Evolutionary conservation across 768 basidiomycete species (phyloP).

Genomic region (Boletus rubroflammeus): DNA sequence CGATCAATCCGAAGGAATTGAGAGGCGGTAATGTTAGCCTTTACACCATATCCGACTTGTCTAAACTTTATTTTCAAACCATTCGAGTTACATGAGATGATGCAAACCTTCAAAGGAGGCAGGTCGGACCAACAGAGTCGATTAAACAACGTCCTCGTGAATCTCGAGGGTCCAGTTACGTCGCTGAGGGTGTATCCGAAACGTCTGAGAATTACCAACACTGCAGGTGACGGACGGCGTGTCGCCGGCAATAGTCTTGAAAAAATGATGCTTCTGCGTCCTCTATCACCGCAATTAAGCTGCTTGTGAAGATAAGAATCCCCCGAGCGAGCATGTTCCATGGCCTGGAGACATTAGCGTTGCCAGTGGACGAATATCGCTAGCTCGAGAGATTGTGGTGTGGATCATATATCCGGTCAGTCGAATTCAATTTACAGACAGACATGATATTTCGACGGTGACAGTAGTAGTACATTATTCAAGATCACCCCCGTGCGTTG

Average conservation of each 20-base stretch:
- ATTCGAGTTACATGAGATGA: too few relatives aligned
- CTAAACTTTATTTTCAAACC: neutral
- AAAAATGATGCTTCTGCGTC: neutral
- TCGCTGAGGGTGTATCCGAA: neutral
- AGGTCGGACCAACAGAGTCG: too few relatives aligned
- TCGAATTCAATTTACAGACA: neutral
- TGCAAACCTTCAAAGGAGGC: too few relatives aligned
- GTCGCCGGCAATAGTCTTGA: too few relatives aligned
- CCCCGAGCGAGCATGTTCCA: too few relatives aligned
- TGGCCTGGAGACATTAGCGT: neutral
- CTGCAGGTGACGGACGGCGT: neutral
- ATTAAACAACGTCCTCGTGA: too few relatives aligned
- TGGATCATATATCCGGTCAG: neutral
- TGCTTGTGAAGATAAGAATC: too few relatives aligned
- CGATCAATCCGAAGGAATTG: slow-evolving; percentile 25
- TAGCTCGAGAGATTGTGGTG: neutral
- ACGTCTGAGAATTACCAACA: neutral
- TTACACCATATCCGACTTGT: slow-evolving; percentile 52
- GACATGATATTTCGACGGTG: neutral
- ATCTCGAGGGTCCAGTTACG: too few relatives aligned
- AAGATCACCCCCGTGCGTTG: neutral
- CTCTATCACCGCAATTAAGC: too few relatives aligned
- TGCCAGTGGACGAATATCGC: neutral
- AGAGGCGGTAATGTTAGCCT: slow-evolving; percentile 63
- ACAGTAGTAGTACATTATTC: neutral